phyloP scores from a whole-genome alignment of 179 eudicot species.

The Spergularia azorica region DNA sequence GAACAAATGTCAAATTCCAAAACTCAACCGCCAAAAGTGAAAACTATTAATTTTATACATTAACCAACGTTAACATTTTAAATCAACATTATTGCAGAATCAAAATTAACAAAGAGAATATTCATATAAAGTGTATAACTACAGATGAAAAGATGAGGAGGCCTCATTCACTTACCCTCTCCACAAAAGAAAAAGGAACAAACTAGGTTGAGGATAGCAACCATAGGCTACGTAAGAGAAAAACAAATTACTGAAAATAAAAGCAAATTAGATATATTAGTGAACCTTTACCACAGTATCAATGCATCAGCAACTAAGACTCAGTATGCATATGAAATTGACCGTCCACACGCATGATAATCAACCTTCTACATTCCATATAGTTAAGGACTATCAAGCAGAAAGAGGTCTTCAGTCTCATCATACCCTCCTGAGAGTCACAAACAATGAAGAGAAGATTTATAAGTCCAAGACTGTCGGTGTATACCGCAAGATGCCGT shows the following conservation, averaged over 20 bases:
- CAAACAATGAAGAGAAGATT: background rate
- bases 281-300: constrained; percentile 5
- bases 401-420: background rate
- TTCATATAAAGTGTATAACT: background rate
- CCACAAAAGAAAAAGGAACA: background rate
- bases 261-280: background rate
- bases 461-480: background rate
- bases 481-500: too few relatives aligned
- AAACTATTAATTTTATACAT: background rate
- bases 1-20: constrained; percentile 23
- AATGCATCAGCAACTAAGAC: constrained; percentile 11
- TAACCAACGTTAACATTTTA: background rate
- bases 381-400: background rate
- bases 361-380: background rate
- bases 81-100: background rate
- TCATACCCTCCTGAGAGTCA: constrained; percentile 9
- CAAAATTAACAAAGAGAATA: background rate
- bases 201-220: too few relatives aligned
- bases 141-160: background rate
- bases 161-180: background rate
- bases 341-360: background rate
- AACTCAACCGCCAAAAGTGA: constrained; percentile 17
- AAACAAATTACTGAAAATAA: too few relatives aligned
- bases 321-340: background rate
- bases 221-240: too few relatives aligned